Evolutionary conservation across 441 rosid genomes (phyloP).

Genomic region (Erysimum cheiri): DNA sequence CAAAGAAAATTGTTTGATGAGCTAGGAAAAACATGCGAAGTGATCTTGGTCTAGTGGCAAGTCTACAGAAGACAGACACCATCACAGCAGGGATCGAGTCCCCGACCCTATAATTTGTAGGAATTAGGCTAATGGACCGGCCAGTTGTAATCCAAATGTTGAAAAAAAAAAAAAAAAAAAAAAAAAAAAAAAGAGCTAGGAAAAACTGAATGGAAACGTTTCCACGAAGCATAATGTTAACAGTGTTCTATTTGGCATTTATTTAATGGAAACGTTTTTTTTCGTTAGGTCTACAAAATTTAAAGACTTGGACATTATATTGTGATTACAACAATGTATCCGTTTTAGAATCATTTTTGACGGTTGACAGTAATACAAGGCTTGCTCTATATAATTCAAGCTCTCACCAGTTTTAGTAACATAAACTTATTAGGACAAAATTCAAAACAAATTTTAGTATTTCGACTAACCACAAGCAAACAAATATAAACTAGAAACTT

Average conservation of each 20-base stretch:
- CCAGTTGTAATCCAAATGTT: too few species aligned
- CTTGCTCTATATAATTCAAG: constrained; percentile 12
- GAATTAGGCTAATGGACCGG: too few species aligned
- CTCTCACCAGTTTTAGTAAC: background rate
- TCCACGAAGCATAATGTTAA: constrained; percentile 13
- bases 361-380: constrained; percentile 18
- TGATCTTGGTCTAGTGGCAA: too few species aligned
- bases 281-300: constrained; percentile 7
- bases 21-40: constrained; percentile 18
- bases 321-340: constrained; percentile 1
- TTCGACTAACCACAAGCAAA: constrained; percentile 13
- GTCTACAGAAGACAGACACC: too few species aligned
- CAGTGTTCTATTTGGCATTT: constrained; percentile 20
- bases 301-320: background rate
- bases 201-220: too few species aligned
- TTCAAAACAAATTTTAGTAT: constrained; percentile 6
- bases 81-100: too few species aligned
- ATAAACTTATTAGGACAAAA: constrained; percentile 8
- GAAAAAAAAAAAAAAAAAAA: too few species aligned
- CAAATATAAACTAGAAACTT: background rate
- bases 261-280: background rate
- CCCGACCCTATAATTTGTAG: too few species aligned
- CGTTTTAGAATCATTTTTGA: constrained; percentile 1
- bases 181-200: too few species aligned
- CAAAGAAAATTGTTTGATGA: background rate